These are phyloP conservation scores for Colletotrichum sp. DNA, from an alignment of 2,329 filamentous ascomycete genomes.

Conservation along the genomic window DNA sequence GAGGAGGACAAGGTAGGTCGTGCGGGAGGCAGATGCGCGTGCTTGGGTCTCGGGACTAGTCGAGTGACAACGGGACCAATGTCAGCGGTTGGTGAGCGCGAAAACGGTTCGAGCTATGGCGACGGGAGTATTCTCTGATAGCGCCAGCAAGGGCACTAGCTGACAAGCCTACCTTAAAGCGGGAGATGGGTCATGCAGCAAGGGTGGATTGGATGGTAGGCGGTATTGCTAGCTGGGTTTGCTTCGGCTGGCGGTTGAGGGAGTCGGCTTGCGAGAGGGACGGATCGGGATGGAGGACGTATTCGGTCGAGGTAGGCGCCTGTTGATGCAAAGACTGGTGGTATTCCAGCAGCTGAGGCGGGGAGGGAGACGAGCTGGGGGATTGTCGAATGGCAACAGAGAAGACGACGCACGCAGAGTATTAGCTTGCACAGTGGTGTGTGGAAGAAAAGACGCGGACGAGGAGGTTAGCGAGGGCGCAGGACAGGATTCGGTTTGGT, in stretches of 20 bases:
- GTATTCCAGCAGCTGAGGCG: background rate
- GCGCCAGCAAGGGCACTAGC: background rate
- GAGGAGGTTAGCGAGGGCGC: background rate
- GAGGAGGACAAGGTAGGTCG: background rate
- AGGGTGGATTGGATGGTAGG: background rate
- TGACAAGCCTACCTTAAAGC: background rate
- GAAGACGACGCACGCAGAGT: background rate
- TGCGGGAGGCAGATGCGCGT: constrained; percentile 1
- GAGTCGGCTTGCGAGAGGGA: background rate
- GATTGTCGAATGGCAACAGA: background rate
- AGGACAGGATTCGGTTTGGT: background rate
- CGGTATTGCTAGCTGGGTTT: background rate
- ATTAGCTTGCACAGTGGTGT: background rate
- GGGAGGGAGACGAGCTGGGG: background rate
- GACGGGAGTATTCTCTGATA: background rate
- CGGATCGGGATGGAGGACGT: constrained; percentile 1
- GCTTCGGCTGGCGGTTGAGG: background rate
- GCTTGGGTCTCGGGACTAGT: constrained; percentile 10
- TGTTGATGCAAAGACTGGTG: background rate
- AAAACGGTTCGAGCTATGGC: background rate
- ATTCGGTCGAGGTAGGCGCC: background rate
- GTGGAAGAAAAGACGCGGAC: background rate
- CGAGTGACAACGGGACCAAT: background rate
- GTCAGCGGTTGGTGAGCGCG: constrained; percentile 6
- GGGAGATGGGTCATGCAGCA: constrained; percentile 12